Base-by-base conservation (phyloP, 2,329 filamentous ascomycete genomes). In the Aspergillus carbonarius region DNA sequence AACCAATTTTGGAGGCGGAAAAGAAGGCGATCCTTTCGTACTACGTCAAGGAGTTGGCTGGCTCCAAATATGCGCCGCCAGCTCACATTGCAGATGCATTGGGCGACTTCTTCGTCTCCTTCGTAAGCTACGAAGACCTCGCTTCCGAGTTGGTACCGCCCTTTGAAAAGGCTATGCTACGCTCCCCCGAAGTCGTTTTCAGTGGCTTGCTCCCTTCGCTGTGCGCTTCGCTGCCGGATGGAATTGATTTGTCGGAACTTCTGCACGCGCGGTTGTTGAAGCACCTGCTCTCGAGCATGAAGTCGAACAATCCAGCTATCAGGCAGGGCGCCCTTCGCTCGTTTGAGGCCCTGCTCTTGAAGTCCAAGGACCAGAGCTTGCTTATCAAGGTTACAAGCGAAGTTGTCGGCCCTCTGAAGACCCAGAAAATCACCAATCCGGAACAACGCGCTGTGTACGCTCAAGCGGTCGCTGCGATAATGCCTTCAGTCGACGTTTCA, bases 161-260 rank as follows among this genome's bases (percentile, higher is more conserved):
- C 0, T 79, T 98, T 13, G 95, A 99, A 71, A 97, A 96, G 77
- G 88, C 90, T 5, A 82, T 99, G 56, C 78, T 99, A 47, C 85
- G 96, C 71, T 89, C 93, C 7, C 96, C 95, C 1, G 95, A 99
- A 76, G 88, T 97, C 44, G 87, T 96, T 13, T 80, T 98, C 27
- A 87, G 89, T 66, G 89, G 92, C 62, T 82, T 97, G 23, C 78
- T 98, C 51, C 85, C 88, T 5, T 86, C 89, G 12, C 81, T 98
- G 47, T 82, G 96, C 59, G 75, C 82, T 8, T 85, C 91, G 27
- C 79, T 99, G 6, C 87, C 92, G 1, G 71, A 78, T 27, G 79
- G 80, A 5, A 82, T 95, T 66, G 93, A 99, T 68, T 81, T 98
- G 17, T 93, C 93, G 8, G 84, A 86, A 37, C 78, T 90, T 4